Conservation (phyloP, 1,284 basidiomycete genomes). For the Pseudozyma thailandica region DNA sequence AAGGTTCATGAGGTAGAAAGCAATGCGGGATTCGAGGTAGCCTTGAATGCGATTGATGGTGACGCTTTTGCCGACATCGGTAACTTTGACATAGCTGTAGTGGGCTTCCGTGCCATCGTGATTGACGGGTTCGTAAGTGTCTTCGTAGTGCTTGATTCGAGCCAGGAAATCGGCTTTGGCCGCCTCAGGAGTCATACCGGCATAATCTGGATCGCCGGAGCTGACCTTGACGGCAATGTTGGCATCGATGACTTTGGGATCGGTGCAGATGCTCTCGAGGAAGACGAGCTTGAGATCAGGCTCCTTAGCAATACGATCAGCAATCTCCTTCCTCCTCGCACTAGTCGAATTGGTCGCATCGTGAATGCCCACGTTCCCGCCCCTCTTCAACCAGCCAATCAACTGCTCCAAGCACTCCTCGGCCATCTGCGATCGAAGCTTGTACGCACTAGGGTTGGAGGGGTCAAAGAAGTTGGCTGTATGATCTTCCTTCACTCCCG, state of each 20-base stretch:
- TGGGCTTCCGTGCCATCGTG: constrained; percentile 76
- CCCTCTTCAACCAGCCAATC: constrained; percentile 88
- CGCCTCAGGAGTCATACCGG: constrained; percentile 82
- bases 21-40: constrained; percentile 94
- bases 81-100: constrained; percentile 67
- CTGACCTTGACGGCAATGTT: constrained; percentile 96
- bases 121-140: constrained; percentile 90
- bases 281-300: constrained; percentile 91
- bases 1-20: constrained; percentile 98
- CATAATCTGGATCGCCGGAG: constrained; percentile 97
- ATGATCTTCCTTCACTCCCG: constrained; percentile 87
- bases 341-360: constrained; percentile 94
- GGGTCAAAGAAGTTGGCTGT: constrained; percentile 92
- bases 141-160: constrained; percentile 91
- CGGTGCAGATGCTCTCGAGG: constrained; percentile 92
- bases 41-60: constrained; percentile 71
- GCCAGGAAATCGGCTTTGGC: constrained; percentile 89
- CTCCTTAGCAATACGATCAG: constrained; percentile 84
- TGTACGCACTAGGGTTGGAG: constrained; percentile 81
- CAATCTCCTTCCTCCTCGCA: constrained; percentile 79
- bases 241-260: constrained; percentile 90
- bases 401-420: constrained; percentile 93
- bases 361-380: constrained; percentile 97
- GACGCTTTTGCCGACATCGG: constrained; percentile 68
- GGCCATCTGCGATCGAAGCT: constrained; percentile 83